phyloP scores from a whole-genome alignment of 495 filamentous ascomycete species.

The Hypoxylon cercidicola region DNA sequence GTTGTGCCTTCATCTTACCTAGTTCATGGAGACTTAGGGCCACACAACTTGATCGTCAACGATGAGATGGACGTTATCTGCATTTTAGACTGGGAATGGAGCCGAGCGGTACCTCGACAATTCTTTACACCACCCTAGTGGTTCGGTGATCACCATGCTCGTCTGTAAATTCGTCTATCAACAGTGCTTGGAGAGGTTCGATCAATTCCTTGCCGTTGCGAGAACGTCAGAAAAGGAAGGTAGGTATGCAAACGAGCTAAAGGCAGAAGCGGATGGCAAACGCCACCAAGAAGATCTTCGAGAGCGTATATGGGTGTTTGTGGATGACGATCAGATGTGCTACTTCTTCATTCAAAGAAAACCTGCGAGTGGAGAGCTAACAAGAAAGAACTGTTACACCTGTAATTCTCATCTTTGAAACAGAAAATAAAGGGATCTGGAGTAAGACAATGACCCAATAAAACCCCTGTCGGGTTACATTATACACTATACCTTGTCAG shows the following conservation, averaged over 20 bases:
- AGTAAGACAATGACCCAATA: no score
- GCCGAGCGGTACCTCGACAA: conserved; percentile 41
- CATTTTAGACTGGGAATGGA: conserved; percentile 50
- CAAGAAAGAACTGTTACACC: no score
- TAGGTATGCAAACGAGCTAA: conserved; percentile 36
- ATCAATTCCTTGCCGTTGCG: conserved; percentile 31
- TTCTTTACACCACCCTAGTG: conserved; percentile 45
- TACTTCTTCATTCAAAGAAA: not conserved
- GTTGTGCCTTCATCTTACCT: conserved; percentile 44
- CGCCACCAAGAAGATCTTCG: not conserved
- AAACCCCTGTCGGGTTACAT: no score
- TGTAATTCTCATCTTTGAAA: no score
- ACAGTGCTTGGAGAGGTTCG: conserved; percentile 14
- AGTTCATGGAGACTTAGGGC: conserved; percentile 45
- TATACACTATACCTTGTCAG: no score
- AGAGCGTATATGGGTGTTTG: not conserved
- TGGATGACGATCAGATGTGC: not conserved
- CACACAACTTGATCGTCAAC: conserved; percentile 45
- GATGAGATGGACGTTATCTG: conserved; percentile 43
- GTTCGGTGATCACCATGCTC: conserved; percentile 36
- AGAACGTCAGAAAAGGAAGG: conserved; percentile 30
- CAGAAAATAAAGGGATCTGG: no score
- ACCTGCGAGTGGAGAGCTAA: no score
- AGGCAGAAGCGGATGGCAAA: conserved; percentile 30
- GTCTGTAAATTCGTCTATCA: conserved; percentile 18